Base-by-base conservation (phyloP, 306 rosid genomes). In the Vigna nakashimae region DNA sequence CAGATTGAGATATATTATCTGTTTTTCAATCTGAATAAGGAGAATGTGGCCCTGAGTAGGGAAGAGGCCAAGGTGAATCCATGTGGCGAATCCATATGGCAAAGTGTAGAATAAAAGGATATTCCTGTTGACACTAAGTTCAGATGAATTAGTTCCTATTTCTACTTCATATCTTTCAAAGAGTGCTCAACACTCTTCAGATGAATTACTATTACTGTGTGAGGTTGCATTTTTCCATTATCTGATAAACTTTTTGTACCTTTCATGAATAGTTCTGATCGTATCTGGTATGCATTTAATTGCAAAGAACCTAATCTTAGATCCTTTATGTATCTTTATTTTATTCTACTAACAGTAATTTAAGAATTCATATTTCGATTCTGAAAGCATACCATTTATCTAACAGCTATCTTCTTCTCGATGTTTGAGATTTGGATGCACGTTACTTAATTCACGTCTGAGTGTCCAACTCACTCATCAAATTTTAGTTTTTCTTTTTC, bases 121-220 rank as follows among this genome's bases (percentile, higher is more conserved):
- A 18, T 18, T 18, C 18, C 18, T 18, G 18, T 18, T 18, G 18
- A 18, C 18, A 18, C 18, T 18, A 18, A 18, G 18, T 18, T 18
- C 18, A 18, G 18, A 18, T 65, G 20, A 60, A 62, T 46, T 49
- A 16, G 70, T 22, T 9, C 48, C 15, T 20, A 8, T 38, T 10
- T 65, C 50, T 65, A 40, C 51, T 10, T 65, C 16, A 42, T 42
- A 1, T 9, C 70, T 18, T 65, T 5, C 52, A 42, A 17, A 65
- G 71, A 65, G 51, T 66, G 17, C 5, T 22, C 4, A 56, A 46
- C 42, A 68, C 56, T 68, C 57, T 68, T 22, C 73, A 67, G 7
- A 24, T 22, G 18, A 18, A 18, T 18, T 68, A 45, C 4, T 8
- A 68, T 45, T 67, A 17, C 16, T 42, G n/a, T 40, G 26, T 65